phyloP scores from a whole-genome alignment of 495 filamentous ascomycete genomes.

The Elaphomyces granulatus region DNA sequence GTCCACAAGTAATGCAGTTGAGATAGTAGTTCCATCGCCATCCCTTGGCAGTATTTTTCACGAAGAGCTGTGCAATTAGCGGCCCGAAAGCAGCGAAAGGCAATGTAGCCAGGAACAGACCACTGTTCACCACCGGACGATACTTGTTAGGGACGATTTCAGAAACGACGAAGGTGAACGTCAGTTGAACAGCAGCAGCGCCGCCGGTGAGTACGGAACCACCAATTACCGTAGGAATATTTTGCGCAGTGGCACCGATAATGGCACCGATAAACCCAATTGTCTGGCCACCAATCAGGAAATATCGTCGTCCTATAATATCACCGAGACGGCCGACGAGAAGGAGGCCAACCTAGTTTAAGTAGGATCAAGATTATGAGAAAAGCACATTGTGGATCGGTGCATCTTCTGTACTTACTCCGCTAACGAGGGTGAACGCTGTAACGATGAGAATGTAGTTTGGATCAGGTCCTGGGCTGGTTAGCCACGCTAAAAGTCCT shows the following conservation, averaged over 20 bases:
- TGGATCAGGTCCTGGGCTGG: constrained; percentile 12
- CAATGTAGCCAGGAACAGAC: constrained; percentile 22
- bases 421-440: constrained; percentile 16
- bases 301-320: constrained; percentile 40
- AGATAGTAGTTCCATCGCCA: constrained; percentile 36
- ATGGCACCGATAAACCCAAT: constrained; percentile 30
- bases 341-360: constrained; percentile 16
- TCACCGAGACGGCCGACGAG: constrained; percentile 36
- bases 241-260: constrained; percentile 30
- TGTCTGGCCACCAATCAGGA: constrained; percentile 29
- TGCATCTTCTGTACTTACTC: constrained; percentile 5
- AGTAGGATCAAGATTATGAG: constrained; percentile 11
- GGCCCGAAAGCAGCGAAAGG: constrained; percentile 29
- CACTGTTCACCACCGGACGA: constrained; percentile 23
- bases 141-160: constrained; percentile 34
- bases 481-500: too few species aligned
- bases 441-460: constrained; percentile 24
- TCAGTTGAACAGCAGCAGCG: constrained; percentile 23
- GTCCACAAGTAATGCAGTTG: constrained; percentile 24
- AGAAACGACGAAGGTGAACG: constrained; percentile 20
- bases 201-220: constrained; percentile 21
- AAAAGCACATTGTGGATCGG: background rate
- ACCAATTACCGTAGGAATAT: constrained; percentile 29
- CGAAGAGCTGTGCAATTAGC: constrained; percentile 25
- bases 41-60: constrained; percentile 19